phyloP scores from a whole-genome alignment of 768 basidiomycete genomes.

The Punctularia strigosozonata region DNA sequence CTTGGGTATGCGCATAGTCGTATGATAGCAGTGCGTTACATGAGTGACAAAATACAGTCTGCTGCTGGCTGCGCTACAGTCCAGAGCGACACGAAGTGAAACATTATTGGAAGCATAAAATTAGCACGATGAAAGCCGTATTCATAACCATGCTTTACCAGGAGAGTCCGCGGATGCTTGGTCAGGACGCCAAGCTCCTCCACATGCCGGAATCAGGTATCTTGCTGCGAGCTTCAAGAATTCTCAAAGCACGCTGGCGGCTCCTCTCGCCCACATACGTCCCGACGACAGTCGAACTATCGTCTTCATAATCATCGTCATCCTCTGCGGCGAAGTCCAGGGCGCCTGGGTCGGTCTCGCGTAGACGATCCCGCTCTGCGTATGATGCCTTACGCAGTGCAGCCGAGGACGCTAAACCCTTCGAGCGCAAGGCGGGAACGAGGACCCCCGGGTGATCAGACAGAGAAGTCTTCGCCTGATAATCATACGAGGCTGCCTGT shows the following conservation, averaged over 20 bases:
- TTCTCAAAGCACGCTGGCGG: conserved; percentile 49
- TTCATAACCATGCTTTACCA: no score
- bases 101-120: no score
- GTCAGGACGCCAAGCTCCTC: conserved; percentile 75
- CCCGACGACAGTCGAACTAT: conserved; percentile 11
- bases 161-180: no score
- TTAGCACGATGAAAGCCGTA: no score
- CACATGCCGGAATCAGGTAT: conserved; percentile 69
- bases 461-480: conserved; percentile 39
- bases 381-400: conserved; percentile 51
- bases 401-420: conserved; percentile 25
- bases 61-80: no score
- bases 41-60: no score
- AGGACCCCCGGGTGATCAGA: conserved; percentile 23
- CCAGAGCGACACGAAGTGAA: no score
- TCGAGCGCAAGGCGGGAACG: conserved; percentile 11
- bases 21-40: no score
- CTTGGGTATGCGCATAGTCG: no score
- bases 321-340: conserved; percentile 46
- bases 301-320: conserved; percentile 36
- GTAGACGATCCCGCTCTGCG: conserved; percentile 54
- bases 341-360: conserved; percentile 57
- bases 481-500: conserved; percentile 41
- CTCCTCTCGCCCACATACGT: conserved; percentile 32
- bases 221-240: conserved; percentile 57